Base-by-base conservation (phyloP, 1,139 yeast genomes). In the Nakaseomyces kungkrabaensis region DNA sequence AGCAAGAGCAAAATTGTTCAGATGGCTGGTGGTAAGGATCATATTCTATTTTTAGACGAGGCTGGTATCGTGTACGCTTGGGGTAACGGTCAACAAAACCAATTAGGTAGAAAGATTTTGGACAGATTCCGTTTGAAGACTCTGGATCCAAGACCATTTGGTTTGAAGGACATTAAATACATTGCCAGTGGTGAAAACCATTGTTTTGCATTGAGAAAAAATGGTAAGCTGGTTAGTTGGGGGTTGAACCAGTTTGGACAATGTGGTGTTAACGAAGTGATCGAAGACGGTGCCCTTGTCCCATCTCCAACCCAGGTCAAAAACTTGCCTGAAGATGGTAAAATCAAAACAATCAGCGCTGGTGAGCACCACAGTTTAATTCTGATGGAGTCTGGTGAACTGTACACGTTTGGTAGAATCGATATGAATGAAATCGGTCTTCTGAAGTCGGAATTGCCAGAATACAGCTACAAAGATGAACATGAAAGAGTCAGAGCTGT, bases 171-270 rank as follows among this genome's bases (percentile, higher is more conserved):
- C 57, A 78, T 90, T 58, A 84, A 79, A 60, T 81, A 78, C 62
- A 80, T 92, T 59, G 92, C 96, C 5, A 82, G 92, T 56, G 99
- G 99, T 50, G 97, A 92, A 62, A 92, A 85, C 70, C 97, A 90
- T 65, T 85, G 96, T 57, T 90, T 92, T 73, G 99, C 98, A 5
- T 78, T 92, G 55, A 86, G 85, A 55, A 74, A 75, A 33, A 77
- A 81, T 37, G 88, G 85, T 47, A 75, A 76, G 40, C 87, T 92
- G 0, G 77, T 76, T 57, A 77, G 92, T 3, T 92, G 98, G 98
- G 99, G 99, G 5, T 75, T 92, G 59, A 94, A 92, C 66, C 96
- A 92, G 67, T 92, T 81, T 64, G 97, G 98, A 22, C 98, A 92
- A 70, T 88, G 97, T 73, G 97, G 96, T 49, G 74, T 85, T 46